Evolutionary conservation across 345 rosid genomes (phyloP).

Genomic region (Arabis alpina): DNA sequence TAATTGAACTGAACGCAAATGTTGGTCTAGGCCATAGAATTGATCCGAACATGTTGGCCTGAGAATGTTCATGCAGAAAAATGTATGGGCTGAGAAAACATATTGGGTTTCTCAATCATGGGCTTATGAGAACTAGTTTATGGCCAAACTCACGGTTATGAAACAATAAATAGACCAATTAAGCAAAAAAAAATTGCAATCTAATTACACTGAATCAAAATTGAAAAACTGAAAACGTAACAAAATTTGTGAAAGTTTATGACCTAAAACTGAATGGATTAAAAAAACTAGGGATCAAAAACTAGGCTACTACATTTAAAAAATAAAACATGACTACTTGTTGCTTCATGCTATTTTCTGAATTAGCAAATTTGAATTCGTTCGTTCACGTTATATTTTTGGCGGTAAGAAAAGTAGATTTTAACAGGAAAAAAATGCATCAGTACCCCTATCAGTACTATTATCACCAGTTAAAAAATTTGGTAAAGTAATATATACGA

Average conservation of each 20-base stretch:
- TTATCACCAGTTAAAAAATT: slow-evolving; percentile 6
- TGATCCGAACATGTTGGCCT: no score
- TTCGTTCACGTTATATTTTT: slow-evolving; percentile 12
- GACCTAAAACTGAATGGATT: background rate
- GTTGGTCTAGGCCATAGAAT: no score
- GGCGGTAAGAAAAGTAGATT: slow-evolving; percentile 40
- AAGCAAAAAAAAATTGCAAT: background rate
- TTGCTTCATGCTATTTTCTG: slow-evolving; percentile 6
- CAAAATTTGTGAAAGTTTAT: background rate
- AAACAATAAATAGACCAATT: background rate
- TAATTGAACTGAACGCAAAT: no score
- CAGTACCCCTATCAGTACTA: background rate
- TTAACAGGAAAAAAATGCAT: slow-evolving; percentile 17
- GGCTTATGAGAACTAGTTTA: slow-evolving; percentile 11
- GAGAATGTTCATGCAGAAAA: no score
- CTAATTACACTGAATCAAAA: background rate
- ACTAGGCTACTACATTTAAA: no score
- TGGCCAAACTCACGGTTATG: background rate
- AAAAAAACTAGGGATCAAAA: background rate
- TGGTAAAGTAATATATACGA: background rate
- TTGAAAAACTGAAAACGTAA: background rate
- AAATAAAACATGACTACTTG: background rate
- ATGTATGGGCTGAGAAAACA: background rate
- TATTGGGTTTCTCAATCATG: slow-evolving; percentile 21
- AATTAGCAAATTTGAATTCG: slow-evolving; percentile 38